Percentiles rank a stretch among this genome's conserved stretches.
phyloP scores from a whole-genome alignment of 169 alveolate species.

The Cryptosporidium bovis region DNA sequence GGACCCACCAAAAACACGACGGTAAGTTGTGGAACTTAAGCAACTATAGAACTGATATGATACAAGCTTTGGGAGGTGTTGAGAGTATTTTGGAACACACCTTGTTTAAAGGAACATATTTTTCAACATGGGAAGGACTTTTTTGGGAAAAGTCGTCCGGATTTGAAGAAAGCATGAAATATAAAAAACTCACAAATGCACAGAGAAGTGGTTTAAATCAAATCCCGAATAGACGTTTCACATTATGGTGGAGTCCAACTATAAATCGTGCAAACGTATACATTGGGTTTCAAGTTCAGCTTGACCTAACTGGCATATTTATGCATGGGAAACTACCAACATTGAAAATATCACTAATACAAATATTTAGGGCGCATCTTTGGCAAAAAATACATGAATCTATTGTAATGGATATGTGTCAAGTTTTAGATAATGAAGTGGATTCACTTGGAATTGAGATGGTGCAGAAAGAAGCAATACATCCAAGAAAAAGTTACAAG shows the following conservation, averaged over 20 bases:
- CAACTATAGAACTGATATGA: conserved; percentile 99
- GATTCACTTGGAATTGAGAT: conserved; percentile 98
- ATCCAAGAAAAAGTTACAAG: conserved; percentile 99
- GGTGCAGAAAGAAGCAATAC: conserved; percentile 99
- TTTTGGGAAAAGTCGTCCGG: conserved; percentile 99
- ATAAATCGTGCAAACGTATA: conserved; percentile 99
- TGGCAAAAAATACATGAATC: conserved; percentile 99
- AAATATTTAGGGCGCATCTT: conserved; percentile 99
- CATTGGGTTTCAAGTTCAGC: conserved; percentile 99
- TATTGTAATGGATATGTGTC: conserved; percentile 99
- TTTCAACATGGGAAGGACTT: conserved; percentile 99
- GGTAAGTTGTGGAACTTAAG: conserved; percentile 99
- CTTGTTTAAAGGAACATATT: conserved; percentile 99
- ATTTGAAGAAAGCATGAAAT: conserved; percentile 99
- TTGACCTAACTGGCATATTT: conserved; percentile 99
- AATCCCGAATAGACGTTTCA: conserved; percentile 99
- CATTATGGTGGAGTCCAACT: conserved; percentile 99
- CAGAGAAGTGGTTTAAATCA: conserved; percentile 99
- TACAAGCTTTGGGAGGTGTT: conserved; percentile 99
- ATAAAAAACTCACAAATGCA: conserved; percentile 99
- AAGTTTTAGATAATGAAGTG: conserved; percentile 98
- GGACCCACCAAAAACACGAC: conserved; percentile 99
- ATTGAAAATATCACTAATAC: conserved; percentile 97
- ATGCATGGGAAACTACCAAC: conserved; percentile 99
- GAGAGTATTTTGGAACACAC: conserved; percentile 99